Conservation (phyloP, 176 grass and related monocot genomes). For the Eleusine indica region DNA sequence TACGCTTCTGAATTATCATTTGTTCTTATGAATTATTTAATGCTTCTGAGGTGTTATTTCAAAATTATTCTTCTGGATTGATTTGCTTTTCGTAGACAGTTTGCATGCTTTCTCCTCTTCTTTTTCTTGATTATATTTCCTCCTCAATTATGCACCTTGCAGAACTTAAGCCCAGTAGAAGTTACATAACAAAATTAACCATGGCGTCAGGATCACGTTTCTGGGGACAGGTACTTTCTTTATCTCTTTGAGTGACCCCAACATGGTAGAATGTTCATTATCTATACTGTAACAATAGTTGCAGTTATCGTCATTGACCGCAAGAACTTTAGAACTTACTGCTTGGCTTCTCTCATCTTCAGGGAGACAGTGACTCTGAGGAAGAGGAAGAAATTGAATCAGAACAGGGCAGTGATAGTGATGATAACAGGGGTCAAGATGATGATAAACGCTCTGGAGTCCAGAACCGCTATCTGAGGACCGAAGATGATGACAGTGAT, state of each 20-base stretch:
- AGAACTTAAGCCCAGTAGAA: constrained; percentile 18
- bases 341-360: constrained; percentile 15
- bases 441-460: constrained; percentile 5
- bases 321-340: constrained; percentile 10
- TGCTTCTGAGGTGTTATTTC: neutral
- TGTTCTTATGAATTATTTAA: neutral
- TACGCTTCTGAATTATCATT: neutral
- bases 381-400: constrained; percentile 63
- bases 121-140: constrained; percentile 1
- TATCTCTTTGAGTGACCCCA: neutral
- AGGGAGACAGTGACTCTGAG: constrained; percentile 81
- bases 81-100: neutral
- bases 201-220: constrained; percentile 77
- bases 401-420: constrained; percentile 48
- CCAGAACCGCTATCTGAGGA: constrained; percentile 59
- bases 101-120: neutral
- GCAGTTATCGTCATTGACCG: neutral
- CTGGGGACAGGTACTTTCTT: constrained; percentile 62
- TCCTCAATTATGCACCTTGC: neutral
- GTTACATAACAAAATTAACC: constrained; percentile 24
- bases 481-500: constrained; percentile 61
- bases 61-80: neutral
- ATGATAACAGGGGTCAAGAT: constrained; percentile 26
- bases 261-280: neutral
- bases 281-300: neutral